These are phyloP conservation scores for Aspergillus latus DNA, from an alignment of 2,329 filamentous ascomycete genomes.

Conservation along the genomic window DNA sequence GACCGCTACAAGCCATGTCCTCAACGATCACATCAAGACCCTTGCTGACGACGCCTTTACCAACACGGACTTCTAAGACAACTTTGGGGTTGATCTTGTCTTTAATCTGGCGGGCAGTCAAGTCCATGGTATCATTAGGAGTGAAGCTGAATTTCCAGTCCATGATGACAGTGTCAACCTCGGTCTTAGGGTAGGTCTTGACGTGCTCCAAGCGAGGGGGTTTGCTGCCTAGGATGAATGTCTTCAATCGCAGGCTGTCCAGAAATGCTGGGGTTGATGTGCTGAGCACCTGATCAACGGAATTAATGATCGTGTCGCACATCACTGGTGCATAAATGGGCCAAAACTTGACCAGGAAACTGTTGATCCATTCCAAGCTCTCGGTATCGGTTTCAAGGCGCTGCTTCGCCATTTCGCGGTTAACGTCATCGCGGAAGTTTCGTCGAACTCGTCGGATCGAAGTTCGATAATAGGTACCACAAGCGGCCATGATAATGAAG, in stretches of 20 bases:
- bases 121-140: conserved; percentile 86
- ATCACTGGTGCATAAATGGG: conserved; percentile 96
- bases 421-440: conserved; percentile 93
- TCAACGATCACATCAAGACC: conserved; percentile 96
- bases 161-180: conserved; percentile 96
- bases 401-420: conserved; percentile 82
- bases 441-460: conserved; percentile 89
- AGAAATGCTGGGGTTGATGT: conserved; percentile 88
- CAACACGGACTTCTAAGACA: conserved; percentile 88
- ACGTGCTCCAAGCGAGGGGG: conserved; percentile 95
- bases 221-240: conserved; percentile 90
- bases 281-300: conserved; percentile 93
- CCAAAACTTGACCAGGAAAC: conserved; percentile 98
- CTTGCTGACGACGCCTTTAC: conserved; percentile 96
- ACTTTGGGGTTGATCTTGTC: conserved; percentile 97
- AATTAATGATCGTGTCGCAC: conserved; percentile 85
- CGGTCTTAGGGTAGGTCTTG: conserved; percentile 94
- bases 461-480: conserved; percentile 94
- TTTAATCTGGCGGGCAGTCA: conserved; percentile 85
- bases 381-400: conserved; percentile 87
- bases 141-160: conserved; percentile 99
- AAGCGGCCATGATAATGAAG: conserved; percentile 86
- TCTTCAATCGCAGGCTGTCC: conserved; percentile 90
- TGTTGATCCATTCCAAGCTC: conserved; percentile 98
- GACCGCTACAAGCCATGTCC: conserved; percentile 91